Conservation (phyloP, 257 asterid species). For the Penstemon davidsonii region DNA sequence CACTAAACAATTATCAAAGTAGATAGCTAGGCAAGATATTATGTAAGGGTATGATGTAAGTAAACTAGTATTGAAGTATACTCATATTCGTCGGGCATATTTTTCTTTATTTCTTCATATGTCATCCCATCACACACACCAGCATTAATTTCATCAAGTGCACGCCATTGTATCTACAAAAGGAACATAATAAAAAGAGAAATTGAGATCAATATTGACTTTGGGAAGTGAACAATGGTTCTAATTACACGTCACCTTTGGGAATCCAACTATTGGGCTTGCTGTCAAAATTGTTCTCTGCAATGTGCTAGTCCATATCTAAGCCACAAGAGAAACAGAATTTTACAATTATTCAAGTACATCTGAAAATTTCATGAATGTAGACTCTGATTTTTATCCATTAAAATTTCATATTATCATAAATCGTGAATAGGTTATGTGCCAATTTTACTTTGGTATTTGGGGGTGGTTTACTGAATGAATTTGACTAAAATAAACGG, state of each 20-base stretch:
- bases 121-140: slow-evolving; percentile 99
- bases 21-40: too few species aligned
- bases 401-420: too few species aligned
- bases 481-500: too few species aligned
- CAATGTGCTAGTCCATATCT: slow-evolving; percentile 99
- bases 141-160: slow-evolving; percentile 95
- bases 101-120: slow-evolving; percentile 95
- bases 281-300: slow-evolving; percentile 96
- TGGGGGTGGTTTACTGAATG: too few species aligned
- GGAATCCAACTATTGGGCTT: slow-evolving; percentile 82
- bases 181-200: slow-evolving; percentile 17
- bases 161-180: slow-evolving; percentile 97
- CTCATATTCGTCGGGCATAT: slow-evolving; percentile 98
- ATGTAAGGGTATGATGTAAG: background rate
- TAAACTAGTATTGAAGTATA: slow-evolving; percentile 43
- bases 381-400: too few species aligned
- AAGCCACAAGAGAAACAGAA: slow-evolving; percentile 36
- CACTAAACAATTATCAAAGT: too few species aligned
- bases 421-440: too few species aligned
- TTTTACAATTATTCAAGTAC: slow-evolving; percentile 21
- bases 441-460: too few species aligned
- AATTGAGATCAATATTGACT: background rate
- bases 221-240: slow-evolving; percentile 9
- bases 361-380: slow-evolving; percentile 3
- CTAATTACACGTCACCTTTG: slow-evolving; percentile 61